Percentiles rank a stretch among this genome's conserved stretches.
phyloP scores from a whole-genome alignment of 345 rosid species.

The Barbarea vulgaris region DNA sequence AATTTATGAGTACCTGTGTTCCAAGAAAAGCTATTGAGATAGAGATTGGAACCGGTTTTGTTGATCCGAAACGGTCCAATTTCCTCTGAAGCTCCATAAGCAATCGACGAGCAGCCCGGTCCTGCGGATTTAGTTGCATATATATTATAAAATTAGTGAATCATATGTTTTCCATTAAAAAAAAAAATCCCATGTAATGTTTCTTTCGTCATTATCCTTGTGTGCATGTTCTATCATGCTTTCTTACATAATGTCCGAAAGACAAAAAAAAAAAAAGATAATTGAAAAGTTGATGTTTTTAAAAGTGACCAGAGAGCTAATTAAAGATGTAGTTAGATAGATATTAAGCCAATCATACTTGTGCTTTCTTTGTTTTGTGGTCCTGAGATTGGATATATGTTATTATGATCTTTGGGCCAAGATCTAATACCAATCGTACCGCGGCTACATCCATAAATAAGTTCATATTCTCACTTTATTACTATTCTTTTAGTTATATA shows the following conservation, averaged over 20 bases:
- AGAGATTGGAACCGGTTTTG: slow-evolving; percentile 60
- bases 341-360: slow-evolving; percentile 20
- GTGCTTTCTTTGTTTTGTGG: slow-evolving; percentile 23
- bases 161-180: background rate
- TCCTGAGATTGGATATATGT: background rate
- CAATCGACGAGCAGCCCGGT: slow-evolving; percentile 95
- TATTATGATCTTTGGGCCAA: background rate
- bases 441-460: too few species aligned
- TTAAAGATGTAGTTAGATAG: background rate
- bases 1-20: slow-evolving; percentile 51
- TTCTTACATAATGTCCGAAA: background rate
- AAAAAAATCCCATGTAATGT: background rate
- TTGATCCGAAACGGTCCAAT: slow-evolving; percentile 87
- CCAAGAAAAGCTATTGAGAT: slow-evolving; percentile 70
- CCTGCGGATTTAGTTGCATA: slow-evolving; percentile 50
- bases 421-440: too few species aligned
- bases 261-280: background rate
- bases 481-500: background rate
- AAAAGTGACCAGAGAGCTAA: background rate
- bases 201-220: background rate
- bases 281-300: slow-evolving; percentile 22
- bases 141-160: background rate
- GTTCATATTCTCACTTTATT: background rate
- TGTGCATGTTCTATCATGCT: slow-evolving; percentile 19
- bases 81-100: slow-evolving; percentile 95